A percentile compares a stretch with the other conserved stretches of the same genome.
These are phyloP conservation scores for Carpinus viminea DNA, from an alignment of 306 rosid genomes.

Conservation along the genomic window DNA sequence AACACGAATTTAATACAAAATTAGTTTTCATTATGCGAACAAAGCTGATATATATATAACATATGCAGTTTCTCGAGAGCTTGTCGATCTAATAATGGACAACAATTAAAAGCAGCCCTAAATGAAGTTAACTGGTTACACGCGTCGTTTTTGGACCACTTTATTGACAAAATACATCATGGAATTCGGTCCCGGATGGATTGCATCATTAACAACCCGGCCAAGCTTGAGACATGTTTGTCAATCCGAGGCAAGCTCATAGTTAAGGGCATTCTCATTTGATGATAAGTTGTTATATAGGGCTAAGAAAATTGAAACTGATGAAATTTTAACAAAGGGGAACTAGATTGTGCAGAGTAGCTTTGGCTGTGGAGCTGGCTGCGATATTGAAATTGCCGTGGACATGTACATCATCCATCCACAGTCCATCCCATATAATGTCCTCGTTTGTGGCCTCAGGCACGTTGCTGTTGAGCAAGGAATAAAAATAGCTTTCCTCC, in stretches of 20 bases:
- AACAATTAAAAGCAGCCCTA: background rate
- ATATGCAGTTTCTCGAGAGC: background rate
- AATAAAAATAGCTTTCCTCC: slow-evolving; percentile 43
- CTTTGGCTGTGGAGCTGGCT: slow-evolving; percentile 47
- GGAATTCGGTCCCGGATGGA: slow-evolving; percentile 27
- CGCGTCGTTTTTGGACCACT: background rate
- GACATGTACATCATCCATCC: slow-evolving; percentile 75
- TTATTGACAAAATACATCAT: slow-evolving; percentile 14
- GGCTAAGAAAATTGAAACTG: slow-evolving; percentile 5
- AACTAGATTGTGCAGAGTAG: slow-evolving; percentile 54
- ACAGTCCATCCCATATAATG: slow-evolving; percentile 60
- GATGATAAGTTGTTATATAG: slow-evolving; percentile 6
- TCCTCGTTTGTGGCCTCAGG: slow-evolving; percentile 50
- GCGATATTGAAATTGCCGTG: slow-evolving; percentile 46
- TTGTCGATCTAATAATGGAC: background rate
- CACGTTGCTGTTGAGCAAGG: slow-evolving; percentile 45
- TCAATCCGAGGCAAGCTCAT: slow-evolving; percentile 34
- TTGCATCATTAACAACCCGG: slow-evolving; percentile 30
- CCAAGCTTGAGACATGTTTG: slow-evolving; percentile 36
- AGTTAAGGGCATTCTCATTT: slow-evolving; percentile 36
- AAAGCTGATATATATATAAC: background rate
- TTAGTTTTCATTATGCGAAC: too few relatives aligned
- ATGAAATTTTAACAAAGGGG: slow-evolving; percentile 48
- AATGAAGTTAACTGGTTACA: background rate
- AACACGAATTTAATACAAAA: background rate